Conservation (phyloP, 148 eudicot genomes). For the Nepenthes mirabilis region DNA sequence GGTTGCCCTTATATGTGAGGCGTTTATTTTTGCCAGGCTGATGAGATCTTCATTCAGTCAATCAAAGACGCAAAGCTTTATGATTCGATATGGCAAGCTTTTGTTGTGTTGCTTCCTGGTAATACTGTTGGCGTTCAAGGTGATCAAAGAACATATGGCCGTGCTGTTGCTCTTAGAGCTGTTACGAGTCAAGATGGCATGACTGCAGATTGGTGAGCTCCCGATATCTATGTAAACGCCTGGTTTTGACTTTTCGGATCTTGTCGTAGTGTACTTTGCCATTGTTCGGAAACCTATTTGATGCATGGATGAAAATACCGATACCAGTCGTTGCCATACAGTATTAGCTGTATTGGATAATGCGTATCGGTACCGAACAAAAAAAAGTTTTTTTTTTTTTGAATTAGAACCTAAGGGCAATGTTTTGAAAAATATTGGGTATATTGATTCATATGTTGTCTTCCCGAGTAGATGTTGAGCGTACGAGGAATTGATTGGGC, state of each 20-base stretch:
- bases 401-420: no score
- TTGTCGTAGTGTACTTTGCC: neutral
- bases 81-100: constrained; percentile 97
- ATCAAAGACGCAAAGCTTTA: constrained; percentile 87
- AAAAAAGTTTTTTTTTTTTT: no score
- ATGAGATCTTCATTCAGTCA: constrained; percentile 89
- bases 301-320: neutral
- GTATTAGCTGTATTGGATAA: no score
- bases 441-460: no score
- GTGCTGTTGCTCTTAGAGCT: constrained; percentile 85
- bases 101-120: constrained; percentile 78
- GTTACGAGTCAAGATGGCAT: constrained; percentile 98
- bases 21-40: constrained; percentile 31
- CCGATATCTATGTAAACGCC: neutral
- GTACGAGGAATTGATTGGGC: no score
- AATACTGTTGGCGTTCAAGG: constrained; percentile 95
- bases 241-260: neutral
- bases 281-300: neutral
- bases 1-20: neutral
- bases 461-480: no score
- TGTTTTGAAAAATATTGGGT: no score
- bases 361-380: no score
- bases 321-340: no score
- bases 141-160: constrained; percentile 85
- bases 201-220: constrained; percentile 85